Conservation (phyloP, 305 asterid species). For the Lippia alba region DNA sequence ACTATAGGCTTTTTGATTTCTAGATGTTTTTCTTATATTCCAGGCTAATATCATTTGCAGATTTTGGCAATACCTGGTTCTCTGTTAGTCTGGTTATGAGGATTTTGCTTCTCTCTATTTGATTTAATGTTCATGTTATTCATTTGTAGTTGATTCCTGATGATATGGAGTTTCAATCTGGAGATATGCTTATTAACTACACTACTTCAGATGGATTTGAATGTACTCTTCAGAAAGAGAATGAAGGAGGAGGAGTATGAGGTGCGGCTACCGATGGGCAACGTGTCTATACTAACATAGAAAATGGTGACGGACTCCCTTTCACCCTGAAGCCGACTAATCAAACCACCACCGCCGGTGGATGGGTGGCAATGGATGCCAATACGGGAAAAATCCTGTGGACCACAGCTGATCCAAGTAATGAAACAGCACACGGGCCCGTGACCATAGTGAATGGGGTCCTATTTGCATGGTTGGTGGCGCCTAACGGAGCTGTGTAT, state of each 20-base stretch:
- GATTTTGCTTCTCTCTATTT: too few relatives aligned
- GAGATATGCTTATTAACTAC: constrained; percentile 89
- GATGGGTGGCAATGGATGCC: constrained; percentile 82
- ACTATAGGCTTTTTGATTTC: too few relatives aligned
- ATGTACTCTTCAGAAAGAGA: too few relatives aligned
- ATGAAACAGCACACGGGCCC: constrained; percentile 58
- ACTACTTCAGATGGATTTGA: constrained; percentile 97
- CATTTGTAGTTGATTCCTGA: constrained; percentile 78
- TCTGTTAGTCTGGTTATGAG: too few relatives aligned
- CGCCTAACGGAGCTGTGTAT: constrained; percentile 68
- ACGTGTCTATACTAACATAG: constrained; percentile 67
- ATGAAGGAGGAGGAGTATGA: constrained; percentile 85
- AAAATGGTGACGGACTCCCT: constrained; percentile 42
- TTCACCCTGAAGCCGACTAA: constrained; percentile 59
- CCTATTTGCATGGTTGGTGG: constrained; percentile 61
- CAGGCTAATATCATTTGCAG: too few relatives aligned
- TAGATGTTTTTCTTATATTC: too few relatives aligned
- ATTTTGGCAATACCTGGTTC: too few relatives aligned
- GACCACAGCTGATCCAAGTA: constrained; percentile 74
- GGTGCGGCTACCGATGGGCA: constrained; percentile 79
- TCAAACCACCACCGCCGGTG: constrained; percentile 65
- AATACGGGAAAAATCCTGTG: constrained; percentile 63
- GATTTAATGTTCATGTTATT: constrained; percentile 11
- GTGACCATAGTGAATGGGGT: constrained; percentile 64
- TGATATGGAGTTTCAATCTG: constrained; percentile 95